Percentiles rank a stretch among this genome's conserved stretches.
These are phyloP conservation scores for Penicillium malachiteum DNA, from an alignment of 495 filamentous ascomycete genomes.

Conservation along the genomic window DNA sequence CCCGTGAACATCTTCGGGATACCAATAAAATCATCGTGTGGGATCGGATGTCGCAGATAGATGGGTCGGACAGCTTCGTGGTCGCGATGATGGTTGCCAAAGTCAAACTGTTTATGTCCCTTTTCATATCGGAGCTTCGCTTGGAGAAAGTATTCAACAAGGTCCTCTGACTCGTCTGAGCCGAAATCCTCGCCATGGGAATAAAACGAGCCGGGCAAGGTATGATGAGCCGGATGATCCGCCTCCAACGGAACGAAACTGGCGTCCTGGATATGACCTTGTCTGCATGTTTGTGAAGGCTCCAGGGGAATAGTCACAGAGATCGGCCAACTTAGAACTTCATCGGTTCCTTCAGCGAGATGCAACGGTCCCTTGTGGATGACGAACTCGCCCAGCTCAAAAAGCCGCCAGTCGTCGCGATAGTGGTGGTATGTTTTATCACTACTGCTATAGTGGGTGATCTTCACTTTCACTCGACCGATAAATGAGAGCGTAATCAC, in stretches of 20 bases:
- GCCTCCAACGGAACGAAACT: conserved; percentile 24
- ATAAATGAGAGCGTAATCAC: conserved; percentile 5
- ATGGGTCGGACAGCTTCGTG: conserved; percentile 11
- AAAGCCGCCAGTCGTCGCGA: not conserved
- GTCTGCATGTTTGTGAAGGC: conserved; percentile 1
- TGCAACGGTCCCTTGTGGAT: conserved; percentile 16
- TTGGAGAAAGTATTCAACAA: conserved; percentile 23
- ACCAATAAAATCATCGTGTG: not conserved
- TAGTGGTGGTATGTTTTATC: not conserved
- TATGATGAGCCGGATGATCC: conserved; percentile 9
- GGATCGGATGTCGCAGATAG: conserved; percentile 4
- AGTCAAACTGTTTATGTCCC: not conserved
- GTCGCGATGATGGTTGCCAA: not conserved
- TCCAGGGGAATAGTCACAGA: conserved; percentile 12
- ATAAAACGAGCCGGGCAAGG: conserved; percentile 18
- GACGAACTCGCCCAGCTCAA: not conserved
- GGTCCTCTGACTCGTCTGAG: conserved; percentile 6
- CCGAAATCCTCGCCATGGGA: not conserved
- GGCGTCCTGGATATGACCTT: conserved; percentile 1
- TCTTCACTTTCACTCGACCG: conserved; percentile 6
- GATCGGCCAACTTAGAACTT: conserved; percentile 17
- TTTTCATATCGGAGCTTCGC: conserved; percentile 10
- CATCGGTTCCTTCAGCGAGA: conserved; percentile 1
- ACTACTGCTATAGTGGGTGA: no score
- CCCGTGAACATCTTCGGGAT: not conserved